These are phyloP conservation scores for Naganishia randhawae DNA, from an alignment of 768 basidiomycete species.

Conservation along the genomic window DNA sequence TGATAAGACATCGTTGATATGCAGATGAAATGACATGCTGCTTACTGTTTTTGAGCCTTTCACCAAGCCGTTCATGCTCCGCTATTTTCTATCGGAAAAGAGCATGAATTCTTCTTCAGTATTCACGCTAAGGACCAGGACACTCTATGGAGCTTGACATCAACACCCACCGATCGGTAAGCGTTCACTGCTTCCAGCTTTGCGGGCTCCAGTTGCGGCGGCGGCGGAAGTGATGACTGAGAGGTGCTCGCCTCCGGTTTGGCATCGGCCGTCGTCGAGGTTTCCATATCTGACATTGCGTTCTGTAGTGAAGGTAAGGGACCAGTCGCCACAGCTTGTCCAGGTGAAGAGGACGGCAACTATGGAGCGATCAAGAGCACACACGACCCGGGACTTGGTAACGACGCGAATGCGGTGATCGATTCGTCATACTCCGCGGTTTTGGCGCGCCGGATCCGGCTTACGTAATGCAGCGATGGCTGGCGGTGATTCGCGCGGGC, in stretches of 20 bases:
- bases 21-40: constrained; percentile 25
- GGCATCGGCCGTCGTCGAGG: constrained; percentile 11
- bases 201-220: constrained; percentile 28
- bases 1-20: background rate
- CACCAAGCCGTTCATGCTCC: constrained; percentile 78
- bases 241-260: constrained; percentile 13
- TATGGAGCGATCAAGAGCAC: background rate
- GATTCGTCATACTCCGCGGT: constrained; percentile 7
- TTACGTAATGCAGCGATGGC: background rate
- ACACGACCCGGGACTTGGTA: background rate
- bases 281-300: constrained; percentile 18
- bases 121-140: background rate
- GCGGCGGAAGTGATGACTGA: constrained; percentile 14
- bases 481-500: background rate
- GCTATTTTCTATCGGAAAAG: constrained; percentile 78
- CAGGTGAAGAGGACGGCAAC: background rate
- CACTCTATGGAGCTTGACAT: background rate
- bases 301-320: too few species aligned
- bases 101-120: background rate
- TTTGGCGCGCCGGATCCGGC: background rate
- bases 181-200: constrained; percentile 50
- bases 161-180: constrained; percentile 49
- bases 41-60: constrained; percentile 85
- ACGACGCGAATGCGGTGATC: constrained; percentile 2
- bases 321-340: background rate